phyloP scores from a whole-genome alignment of 768 basidiomycete species.

The Rossbeevera mucosa region DNA sequence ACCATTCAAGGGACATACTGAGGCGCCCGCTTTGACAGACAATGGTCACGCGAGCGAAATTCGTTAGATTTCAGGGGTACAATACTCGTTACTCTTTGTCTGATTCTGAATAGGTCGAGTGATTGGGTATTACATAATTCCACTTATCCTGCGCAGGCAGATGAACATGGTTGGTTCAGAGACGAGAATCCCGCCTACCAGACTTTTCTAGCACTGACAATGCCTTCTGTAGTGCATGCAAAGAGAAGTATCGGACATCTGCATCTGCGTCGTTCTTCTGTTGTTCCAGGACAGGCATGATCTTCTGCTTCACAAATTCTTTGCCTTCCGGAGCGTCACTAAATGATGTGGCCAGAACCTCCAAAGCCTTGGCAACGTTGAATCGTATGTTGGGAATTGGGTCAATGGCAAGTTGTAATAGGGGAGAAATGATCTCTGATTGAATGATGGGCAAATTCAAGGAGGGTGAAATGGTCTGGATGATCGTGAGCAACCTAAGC shows the following conservation, averaged over 20 bases:
- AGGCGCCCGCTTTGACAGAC: not conserved
- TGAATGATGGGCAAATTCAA: conserved; percentile 80
- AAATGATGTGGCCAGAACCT: conserved; percentile 76
- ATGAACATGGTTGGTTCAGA: conserved; percentile 2
- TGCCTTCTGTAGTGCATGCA: conserved; percentile 67
- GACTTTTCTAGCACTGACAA: conserved; percentile 34
- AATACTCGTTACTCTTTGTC: conserved; percentile 29
- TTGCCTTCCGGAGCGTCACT: conserved; percentile 62
- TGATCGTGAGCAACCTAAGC: conserved; percentile 7
- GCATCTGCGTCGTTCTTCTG: conserved; percentile 88
- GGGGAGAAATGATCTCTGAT: conserved; percentile 76
- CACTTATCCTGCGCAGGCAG: conserved; percentile 16
- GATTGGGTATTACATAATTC: conserved; percentile 29
- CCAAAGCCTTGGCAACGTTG: conserved; percentile 94
- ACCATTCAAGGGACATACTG: not conserved
- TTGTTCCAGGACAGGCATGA: conserved; percentile 80
- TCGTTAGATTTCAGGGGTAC: conserved; percentile 29
- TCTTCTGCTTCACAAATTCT: conserved; percentile 65
- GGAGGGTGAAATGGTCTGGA: conserved; percentile 92
- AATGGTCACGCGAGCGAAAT: conserved; percentile 10
- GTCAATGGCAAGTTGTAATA: conserved; percentile 79
- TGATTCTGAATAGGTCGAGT: conserved; percentile 19
- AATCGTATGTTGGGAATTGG: conserved; percentile 99
- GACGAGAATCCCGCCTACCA: conserved; percentile 26
- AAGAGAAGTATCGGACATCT: conserved; percentile 93